These are phyloP conservation scores for Lachnellula subtilissima DNA, from an alignment of 2,329 filamentous ascomycete genomes.

Conservation along the genomic window DNA sequence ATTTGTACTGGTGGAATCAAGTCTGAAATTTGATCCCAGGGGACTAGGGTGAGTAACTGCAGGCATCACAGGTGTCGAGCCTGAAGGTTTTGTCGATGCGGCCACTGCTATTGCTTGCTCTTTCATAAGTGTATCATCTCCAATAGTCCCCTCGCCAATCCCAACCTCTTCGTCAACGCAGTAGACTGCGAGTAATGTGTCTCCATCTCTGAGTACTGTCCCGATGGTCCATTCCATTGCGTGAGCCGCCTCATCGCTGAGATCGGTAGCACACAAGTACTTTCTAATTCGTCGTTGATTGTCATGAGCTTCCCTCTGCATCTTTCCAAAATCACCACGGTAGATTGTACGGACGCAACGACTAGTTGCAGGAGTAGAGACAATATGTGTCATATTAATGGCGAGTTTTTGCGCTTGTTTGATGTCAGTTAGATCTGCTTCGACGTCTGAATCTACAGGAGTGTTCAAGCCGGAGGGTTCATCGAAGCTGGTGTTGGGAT, in stretches of 20 bases:
- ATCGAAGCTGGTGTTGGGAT: constrained; percentile 83
- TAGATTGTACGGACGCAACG: constrained; percentile 86
- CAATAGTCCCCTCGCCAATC: constrained; percentile 35
- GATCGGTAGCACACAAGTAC: constrained; percentile 91
- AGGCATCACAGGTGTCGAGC: constrained; percentile 22
- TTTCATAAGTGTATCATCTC: constrained; percentile 67
- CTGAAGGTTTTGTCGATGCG: constrained; percentile 40
- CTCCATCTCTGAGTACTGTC: constrained; percentile 87
- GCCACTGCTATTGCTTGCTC: constrained; percentile 71
- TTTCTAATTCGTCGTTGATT: constrained; percentile 76
- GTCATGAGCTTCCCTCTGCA: constrained; percentile 73
- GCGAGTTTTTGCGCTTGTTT: constrained; percentile 81
- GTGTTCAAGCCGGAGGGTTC: constrained; percentile 45
- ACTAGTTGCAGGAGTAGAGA: constrained; percentile 69
- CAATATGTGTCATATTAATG: constrained; percentile 74
- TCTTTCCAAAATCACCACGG: constrained; percentile 74
- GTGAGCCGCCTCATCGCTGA: constrained; percentile 91
- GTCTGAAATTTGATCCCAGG: constrained; percentile 17
- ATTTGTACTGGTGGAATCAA: constrained; percentile 19
- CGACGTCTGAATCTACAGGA: constrained; percentile 76
- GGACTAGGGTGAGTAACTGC: constrained; percentile 18
- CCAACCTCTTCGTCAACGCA: constrained; percentile 84
- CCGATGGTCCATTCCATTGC: constrained; percentile 97
- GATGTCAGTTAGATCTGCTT: constrained; percentile 79
- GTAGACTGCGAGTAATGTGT: constrained; percentile 89